These are phyloP conservation scores for Pseudogymnoascus sp. DNA, from an alignment of 2,329 filamentous ascomycete species.

Conservation along the genomic window DNA sequence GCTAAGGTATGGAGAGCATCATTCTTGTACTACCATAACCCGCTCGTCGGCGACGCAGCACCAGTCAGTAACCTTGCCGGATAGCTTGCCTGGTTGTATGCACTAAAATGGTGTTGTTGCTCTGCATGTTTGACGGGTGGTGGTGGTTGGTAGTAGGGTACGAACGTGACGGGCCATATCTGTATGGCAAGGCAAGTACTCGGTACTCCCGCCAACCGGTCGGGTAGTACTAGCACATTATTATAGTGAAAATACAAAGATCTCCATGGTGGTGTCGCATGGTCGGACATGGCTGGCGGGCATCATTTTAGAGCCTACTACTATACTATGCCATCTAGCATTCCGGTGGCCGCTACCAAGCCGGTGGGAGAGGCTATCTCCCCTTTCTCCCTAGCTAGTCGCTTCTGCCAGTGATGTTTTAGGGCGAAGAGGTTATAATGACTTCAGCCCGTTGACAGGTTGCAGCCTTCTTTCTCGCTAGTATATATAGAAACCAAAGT, in stretches of 20 bases:
- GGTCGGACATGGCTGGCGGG: background rate
- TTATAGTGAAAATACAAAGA: background rate
- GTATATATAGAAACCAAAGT: background rate
- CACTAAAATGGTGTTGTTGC: background rate
- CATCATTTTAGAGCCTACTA: background rate
- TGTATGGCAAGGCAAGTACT: background rate
- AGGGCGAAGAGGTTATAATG: background rate
- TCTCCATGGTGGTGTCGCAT: background rate
- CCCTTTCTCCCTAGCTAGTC: background rate
- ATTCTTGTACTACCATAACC: background rate
- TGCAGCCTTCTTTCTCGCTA: background rate
- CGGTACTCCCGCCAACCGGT: background rate
- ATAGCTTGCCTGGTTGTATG: background rate
- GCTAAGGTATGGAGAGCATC: background rate
- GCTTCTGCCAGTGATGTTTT: slow-evolving; percentile 1
- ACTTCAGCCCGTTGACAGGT: background rate
- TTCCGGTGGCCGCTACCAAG: background rate
- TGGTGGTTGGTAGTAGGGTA: background rate
- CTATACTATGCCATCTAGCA: background rate
- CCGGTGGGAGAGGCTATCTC: slow-evolving; percentile 1
- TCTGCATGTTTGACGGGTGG: background rate
- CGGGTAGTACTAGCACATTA: background rate
- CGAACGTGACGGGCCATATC: background rate
- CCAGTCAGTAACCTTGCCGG: background rate
- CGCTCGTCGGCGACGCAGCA: background rate